Conservation (phyloP, 2,329 filamentous ascomycete genomes). For the Microdochium paspali region DNA sequence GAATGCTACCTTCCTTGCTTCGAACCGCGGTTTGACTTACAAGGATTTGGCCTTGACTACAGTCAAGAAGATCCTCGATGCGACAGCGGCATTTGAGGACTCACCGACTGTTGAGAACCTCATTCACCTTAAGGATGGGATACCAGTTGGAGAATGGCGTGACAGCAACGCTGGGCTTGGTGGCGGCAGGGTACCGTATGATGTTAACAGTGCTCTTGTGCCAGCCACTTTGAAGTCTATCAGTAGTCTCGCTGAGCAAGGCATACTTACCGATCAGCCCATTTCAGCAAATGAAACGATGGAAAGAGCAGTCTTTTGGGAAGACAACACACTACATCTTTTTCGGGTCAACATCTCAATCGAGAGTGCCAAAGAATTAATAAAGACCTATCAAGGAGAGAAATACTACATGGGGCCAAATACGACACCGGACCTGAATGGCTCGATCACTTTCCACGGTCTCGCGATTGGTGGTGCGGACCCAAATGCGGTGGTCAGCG, state of each 20-base stretch:
- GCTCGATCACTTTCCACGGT: slow-evolving; percentile 42
- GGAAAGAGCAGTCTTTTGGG: slow-evolving; percentile 48
- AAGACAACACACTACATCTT: slow-evolving; percentile 48
- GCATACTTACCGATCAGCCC: slow-evolving; percentile 38
- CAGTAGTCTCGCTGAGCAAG: slow-evolving; percentile 35
- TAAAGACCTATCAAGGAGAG: slow-evolving; percentile 36
- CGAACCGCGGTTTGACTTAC: slow-evolving; percentile 45
- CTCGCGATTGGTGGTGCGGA: slow-evolving; percentile 45
- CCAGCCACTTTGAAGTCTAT: slow-evolving; percentile 53
- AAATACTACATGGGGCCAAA: slow-evolving; percentile 33
- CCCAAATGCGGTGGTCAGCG: slow-evolving; percentile 36
- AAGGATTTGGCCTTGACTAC: slow-evolving; percentile 38
- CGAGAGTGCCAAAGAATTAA: slow-evolving; percentile 31
- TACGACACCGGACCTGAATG: slow-evolving; percentile 27
- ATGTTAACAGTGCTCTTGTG: slow-evolving; percentile 54
- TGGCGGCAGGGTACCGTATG: slow-evolving; percentile 53
- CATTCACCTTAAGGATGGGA: slow-evolving; percentile 43
- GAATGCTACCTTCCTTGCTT: slow-evolving; percentile 35
- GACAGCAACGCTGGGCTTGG: slow-evolving; percentile 51
- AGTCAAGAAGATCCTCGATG: slow-evolving; percentile 48
- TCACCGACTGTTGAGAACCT: slow-evolving; percentile 43
- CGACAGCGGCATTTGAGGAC: slow-evolving; percentile 42
- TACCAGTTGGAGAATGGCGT: slow-evolving; percentile 53
- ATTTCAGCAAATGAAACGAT: slow-evolving; percentile 36
- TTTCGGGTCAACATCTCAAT: slow-evolving; percentile 39